These are phyloP conservation scores for Truncatella angustata DNA, from an alignment of 2,329 filamentous ascomycete species.

Conservation along the genomic window DNA sequence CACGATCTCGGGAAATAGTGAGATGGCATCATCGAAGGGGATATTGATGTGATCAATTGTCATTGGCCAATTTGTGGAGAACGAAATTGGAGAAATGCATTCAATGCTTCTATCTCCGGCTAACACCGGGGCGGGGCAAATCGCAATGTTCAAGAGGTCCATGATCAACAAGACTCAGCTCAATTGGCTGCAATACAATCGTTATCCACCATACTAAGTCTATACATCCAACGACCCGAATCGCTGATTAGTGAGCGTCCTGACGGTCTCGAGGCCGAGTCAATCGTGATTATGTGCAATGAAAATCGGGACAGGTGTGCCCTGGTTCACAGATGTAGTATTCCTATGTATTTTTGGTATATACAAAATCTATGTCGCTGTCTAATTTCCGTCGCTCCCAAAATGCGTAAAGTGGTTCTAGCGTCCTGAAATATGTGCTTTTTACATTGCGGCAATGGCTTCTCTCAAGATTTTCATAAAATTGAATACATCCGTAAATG, in stretches of 20 bases:
- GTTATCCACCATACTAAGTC: too few species aligned
- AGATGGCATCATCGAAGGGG: constrained; percentile 22
- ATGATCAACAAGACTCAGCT: too few species aligned
- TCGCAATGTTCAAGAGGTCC: too few species aligned
- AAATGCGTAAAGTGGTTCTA: not conserved
- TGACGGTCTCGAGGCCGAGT: too few species aligned
- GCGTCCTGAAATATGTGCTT: not conserved
- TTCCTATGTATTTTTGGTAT: not conserved
- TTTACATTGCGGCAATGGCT: not conserved
- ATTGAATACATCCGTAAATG: constrained; percentile 66
- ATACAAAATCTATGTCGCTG: not conserved
- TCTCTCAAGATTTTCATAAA: constrained; percentile 42
- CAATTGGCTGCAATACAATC: too few species aligned
- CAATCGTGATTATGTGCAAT: too few species aligned
- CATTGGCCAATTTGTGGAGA: constrained; percentile 1
- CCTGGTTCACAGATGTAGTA: too few species aligned
- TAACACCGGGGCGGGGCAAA: constrained; percentile 2
- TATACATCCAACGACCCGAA: too few species aligned
- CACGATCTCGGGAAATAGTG: not conserved
- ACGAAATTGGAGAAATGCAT: not conserved
- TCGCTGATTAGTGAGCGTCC: too few species aligned
- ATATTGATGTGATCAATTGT: constrained; percentile 20
- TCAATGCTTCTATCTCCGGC: not conserved
- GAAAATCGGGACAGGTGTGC: too few species aligned
- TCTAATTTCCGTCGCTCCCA: not conserved